A percentile compares a stretch with the other conserved stretches of the same genome.
Evolutionary conservation across 2,329 filamentous ascomycete genomes (phyloP).

Genomic region (Calonectria pauciramosa): DNA sequence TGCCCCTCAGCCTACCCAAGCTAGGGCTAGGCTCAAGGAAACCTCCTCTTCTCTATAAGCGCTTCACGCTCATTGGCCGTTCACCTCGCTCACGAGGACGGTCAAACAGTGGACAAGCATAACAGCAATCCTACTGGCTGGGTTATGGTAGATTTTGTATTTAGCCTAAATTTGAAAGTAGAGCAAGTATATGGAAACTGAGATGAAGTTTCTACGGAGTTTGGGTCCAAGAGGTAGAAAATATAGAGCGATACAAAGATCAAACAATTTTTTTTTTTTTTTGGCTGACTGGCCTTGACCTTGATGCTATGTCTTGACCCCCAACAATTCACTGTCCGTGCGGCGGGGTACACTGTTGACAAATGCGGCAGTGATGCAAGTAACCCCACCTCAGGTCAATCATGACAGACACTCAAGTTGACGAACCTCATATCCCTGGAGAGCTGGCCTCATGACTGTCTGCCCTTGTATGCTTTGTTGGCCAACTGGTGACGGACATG

Average conservation of each 20-base stretch:
- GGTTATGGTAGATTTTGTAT: conserved; percentile 30
- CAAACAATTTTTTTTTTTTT: neutral
- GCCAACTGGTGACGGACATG: neutral
- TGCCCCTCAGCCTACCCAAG: neutral
- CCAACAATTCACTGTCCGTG: neutral
- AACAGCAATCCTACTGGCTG: conserved; percentile 32
- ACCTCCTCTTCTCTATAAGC: conserved; percentile 41
- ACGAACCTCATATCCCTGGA: neutral
- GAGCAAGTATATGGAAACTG: conserved; percentile 12
- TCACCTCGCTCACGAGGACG: conserved; percentile 35
- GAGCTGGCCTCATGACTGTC: neutral
- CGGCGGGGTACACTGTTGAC: conserved; percentile 1
- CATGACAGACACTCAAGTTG: conserved; percentile 5
- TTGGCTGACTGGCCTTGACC: neutral
- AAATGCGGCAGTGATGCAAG: conserved; percentile 7
- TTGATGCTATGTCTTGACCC: neutral
- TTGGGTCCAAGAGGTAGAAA: conserved; percentile 3
- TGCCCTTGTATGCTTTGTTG: neutral
- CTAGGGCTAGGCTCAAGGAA: neutral
- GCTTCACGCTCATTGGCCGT: conserved; percentile 39
- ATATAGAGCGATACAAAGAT: neutral
- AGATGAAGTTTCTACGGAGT: neutral
- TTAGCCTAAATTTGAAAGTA: conserved; percentile 40
- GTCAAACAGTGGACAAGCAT: conserved; percentile 7
- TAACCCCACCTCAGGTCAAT: conserved; percentile 4